Base-by-base conservation (phyloP, 2,329 filamentous ascomycete genomes). In the Trichoderma afroharzianum region DNA sequence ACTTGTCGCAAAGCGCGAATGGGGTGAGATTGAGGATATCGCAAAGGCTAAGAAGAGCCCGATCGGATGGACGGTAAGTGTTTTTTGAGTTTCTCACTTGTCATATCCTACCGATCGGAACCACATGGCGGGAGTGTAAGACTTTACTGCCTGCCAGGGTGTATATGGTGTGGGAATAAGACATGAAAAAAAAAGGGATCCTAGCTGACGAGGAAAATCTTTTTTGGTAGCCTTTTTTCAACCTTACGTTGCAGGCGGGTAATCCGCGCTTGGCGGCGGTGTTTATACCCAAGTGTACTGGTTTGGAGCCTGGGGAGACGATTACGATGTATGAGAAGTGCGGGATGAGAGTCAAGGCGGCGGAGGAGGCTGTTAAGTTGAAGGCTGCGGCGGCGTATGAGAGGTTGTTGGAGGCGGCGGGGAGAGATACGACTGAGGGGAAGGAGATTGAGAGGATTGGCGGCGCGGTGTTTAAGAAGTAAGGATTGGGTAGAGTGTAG, bases 281-380 rank as follows among this genome's bases (percentile, higher is more conserved):
- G 6, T 98, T 98, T 81, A 90, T 98, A 66, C 90, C 93, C 3
- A 98, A 98, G 81, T 98, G 95, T 83, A 91, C 91, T 18, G 85
- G 86, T 70, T 80, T 97, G 61, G 87, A 90, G 58, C 85, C 88
- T 1, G 87, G 88, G 3, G 92, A 94, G 76, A 85, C 91, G 4
- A 91, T 97, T 70, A 88, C 92, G 75, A 98, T 99, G 95, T 99
- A 95, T 88, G 91, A 97, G 77, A 97, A 97, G 83, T 98, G 96
- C 80, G 95, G 95, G 21, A 89, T 97, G 90, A 85, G 94, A 58
- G 88, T 92, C 32, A 94, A 93, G 82, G 96, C 96, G 3, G 96
- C 92, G 4, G 95, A 98, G 82, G 96, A 98, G 83, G 95, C 96
- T 3, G 87, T 94, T 72, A 93, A 91, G 83, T 86, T 88, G 72